A percentile compares a stretch with the other conserved stretches of the same genome.
Evolutionary conservation across 345 rosid genomes (phyloP).

Genomic region (Populus deltoides): DNA sequence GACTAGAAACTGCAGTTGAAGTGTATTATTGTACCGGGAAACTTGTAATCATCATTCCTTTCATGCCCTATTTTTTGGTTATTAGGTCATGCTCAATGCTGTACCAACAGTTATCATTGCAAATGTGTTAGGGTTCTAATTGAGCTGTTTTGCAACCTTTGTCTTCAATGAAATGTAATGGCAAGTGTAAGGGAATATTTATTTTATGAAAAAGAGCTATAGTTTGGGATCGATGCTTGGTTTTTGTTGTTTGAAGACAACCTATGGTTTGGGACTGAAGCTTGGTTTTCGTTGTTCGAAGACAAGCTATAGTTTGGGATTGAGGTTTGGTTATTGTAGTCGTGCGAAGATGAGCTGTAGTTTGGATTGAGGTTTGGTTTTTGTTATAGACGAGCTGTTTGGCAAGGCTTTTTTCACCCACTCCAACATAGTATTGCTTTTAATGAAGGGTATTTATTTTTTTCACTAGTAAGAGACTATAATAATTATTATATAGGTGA

Average conservation of each 20-base stretch:
- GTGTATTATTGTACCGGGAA: not conserved
- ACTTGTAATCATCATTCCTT: not conserved
- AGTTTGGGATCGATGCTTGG: not conserved
- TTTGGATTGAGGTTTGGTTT: not conserved
- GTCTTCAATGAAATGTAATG: not conserved
- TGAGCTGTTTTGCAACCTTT: not conserved
- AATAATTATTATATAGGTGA: not conserved
- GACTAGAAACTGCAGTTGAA: not conserved
- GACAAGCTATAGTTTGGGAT: not conserved
- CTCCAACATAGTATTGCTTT: not conserved
- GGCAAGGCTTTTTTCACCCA: not conserved
- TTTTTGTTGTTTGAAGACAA: not conserved
- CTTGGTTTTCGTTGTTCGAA: not conserved
- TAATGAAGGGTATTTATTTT: not conserved
- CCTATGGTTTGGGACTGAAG: not conserved
- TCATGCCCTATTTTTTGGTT: not conserved
- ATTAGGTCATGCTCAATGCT: not conserved
- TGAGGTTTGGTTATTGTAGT: not conserved
- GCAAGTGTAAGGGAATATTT: not conserved
- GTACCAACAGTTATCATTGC: not conserved
- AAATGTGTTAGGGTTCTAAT: not conserved
- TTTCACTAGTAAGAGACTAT: not conserved
- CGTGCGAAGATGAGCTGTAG: not conserved
- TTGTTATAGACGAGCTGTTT: not conserved
- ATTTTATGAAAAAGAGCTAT: not conserved